Percentiles rank a stretch among this genome's conserved stretches.
Evolutionary conservation across 2,329 filamentous ascomycete species (phyloP).

Genomic region (Alternaria ethzedia): DNA sequence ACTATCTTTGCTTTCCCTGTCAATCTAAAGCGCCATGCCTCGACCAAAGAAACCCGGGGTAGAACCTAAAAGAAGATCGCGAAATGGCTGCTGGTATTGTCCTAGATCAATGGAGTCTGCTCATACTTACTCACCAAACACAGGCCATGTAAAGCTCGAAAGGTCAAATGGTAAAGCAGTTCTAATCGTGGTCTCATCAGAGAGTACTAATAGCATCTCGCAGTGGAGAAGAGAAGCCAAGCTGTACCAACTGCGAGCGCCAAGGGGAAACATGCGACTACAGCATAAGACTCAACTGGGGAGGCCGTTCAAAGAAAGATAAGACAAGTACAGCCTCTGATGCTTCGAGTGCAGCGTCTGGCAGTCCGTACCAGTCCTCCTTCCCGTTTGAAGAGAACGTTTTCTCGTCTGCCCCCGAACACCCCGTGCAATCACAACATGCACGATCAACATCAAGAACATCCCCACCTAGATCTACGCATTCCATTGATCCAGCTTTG

Average conservation of each 20-base stretch:
- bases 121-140: neutral
- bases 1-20: neutral
- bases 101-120: neutral
- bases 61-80: constrained; percentile 70
- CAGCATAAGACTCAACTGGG: constrained; percentile 81
- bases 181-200: neutral
- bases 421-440: constrained; percentile 27
- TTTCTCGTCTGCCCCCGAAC: constrained; percentile 26
- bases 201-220: constrained; percentile 19
- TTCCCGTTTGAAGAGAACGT: constrained; percentile 37
- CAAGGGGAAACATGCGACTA: constrained; percentile 80
- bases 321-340: constrained; percentile 41
- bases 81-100: constrained; percentile 70
- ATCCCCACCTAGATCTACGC: constrained; percentile 27
- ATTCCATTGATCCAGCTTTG: constrained; percentile 38
- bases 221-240: constrained; percentile 75
- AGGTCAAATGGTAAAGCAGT: constrained; percentile 71
- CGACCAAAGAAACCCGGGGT: constrained; percentile 69
- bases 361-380: constrained; percentile 38
- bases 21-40: constrained; percentile 59
- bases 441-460: constrained; percentile 31
- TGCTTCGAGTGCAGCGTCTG: constrained; percentile 31
- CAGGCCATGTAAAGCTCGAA: constrained; percentile 80
- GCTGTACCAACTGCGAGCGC: constrained; percentile 74
- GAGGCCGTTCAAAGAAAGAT: constrained; percentile 70